Evolutionary conservation across 1,139 yeast genomes (phyloP).

Genomic region (Hansenula lynferdii): DNA sequence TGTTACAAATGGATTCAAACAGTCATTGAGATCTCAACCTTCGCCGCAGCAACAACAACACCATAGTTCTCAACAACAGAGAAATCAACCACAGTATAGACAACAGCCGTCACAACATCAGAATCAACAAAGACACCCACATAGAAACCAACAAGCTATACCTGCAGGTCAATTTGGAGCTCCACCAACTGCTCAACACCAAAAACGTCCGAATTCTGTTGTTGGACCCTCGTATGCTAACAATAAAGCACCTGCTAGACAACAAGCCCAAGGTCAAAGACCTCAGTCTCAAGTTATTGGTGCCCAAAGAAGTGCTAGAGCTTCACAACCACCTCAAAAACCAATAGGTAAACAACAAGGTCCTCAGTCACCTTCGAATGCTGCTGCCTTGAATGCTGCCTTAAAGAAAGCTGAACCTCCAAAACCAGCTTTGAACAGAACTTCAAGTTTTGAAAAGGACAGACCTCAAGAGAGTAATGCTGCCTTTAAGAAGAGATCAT

Average conservation of each 20-base stretch:
- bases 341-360: slow-evolving; percentile 5
- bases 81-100: not conserved
- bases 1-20: slow-evolving; percentile 1
- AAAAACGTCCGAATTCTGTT: not conserved
- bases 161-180: too few species aligned
- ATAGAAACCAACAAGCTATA: not conserved
- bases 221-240: not conserved
- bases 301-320: not conserved
- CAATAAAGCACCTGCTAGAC: not conserved
- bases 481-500: slow-evolving; percentile 32
- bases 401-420: slow-evolving; percentile 35
- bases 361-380: slow-evolving; percentile 31
- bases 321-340: slow-evolving; percentile 2
- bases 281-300: not conserved
- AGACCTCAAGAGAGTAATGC: slow-evolving; percentile 25
- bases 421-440: slow-evolving; percentile 33
- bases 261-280: not conserved
- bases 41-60: not conserved
- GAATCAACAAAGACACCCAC: not conserved
- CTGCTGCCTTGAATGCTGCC: slow-evolving; percentile 46
- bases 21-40: not conserved
- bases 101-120: too few species aligned
- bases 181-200: not conserved
- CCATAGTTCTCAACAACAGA: not conserved
- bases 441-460: slow-evolving; percentile 54